phyloP scores from a whole-genome alignment of 129 eudicot species.

The Ambrosia artemisiifolia region DNA sequence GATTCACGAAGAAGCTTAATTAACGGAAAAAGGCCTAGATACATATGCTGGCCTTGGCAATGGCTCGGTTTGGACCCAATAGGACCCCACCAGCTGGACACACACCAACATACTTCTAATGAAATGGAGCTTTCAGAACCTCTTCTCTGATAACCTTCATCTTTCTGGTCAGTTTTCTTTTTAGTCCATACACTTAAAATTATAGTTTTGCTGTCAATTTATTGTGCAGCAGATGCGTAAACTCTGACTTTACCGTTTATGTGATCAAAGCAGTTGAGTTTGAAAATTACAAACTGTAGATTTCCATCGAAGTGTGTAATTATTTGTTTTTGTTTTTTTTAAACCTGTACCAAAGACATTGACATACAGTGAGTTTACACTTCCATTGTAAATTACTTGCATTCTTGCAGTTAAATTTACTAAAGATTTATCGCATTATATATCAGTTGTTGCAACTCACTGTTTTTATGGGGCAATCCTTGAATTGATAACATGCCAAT shows the following conservation, averaged over 20 bases:
- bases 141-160: slow-evolving; percentile 44
- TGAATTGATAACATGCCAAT: neutral
- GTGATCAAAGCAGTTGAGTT: neutral
- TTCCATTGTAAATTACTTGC: slow-evolving; percentile 9
- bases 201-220: slow-evolving; percentile 2
- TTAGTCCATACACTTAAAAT: slow-evolving; percentile 9
- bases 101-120: slow-evolving; percentile 46
- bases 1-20: slow-evolving; percentile 53
- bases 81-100: slow-evolving; percentile 40
- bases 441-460: neutral
- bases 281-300: neutral
- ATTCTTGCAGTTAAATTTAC: neutral
- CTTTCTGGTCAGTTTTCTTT: slow-evolving; percentile 12
- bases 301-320: neutral
- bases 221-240: slow-evolving; percentile 19
- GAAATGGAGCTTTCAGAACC: slow-evolving; percentile 99
- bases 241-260: neutral
- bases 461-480: neutral
- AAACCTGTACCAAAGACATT: neutral
- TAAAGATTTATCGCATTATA: neutral
- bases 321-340: neutral
- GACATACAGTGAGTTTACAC: slow-evolving; percentile 6
- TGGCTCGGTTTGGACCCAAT: slow-evolving; percentile 88
- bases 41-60: slow-evolving; percentile 95
- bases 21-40: slow-evolving; percentile 56